Base-by-base conservation (phyloP, 2,329 filamentous ascomycete species). In the Reticulascus tulasneorum region DNA sequence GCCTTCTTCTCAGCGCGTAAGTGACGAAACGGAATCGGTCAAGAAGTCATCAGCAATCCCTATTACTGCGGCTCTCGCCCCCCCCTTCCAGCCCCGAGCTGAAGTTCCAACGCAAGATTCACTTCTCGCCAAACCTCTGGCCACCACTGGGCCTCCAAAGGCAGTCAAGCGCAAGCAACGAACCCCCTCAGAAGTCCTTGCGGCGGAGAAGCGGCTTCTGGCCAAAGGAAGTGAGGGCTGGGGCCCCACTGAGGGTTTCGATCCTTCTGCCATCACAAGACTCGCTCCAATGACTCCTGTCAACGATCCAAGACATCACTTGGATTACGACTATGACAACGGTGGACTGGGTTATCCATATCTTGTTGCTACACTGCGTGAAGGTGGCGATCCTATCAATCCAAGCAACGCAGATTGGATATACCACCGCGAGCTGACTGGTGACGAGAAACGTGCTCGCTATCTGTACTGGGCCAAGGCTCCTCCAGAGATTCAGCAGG, bases 401-500 rank as follows among this genome's bases (percentile, higher is more conserved):
- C 67, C 64, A 17, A 61, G 52, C 18, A 57, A 66, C 19, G 58
- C 55, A 7, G 74, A 78, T 45, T 77, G 77, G 49, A 50, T 66
- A 21, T 82, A 82, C 47, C 59, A 58, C 21, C 69, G 78, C 34
- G 63, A 71, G n/a, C 58, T 82, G 21, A 82, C 71, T 1, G 64
- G 71, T 4, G 76, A 77, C 32, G 79, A 83, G 49, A 58, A 72
- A 29, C 70, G 71, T 35, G 75, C 79, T 44, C 71, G 77, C 28
- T 68, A 73, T 44, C 57, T 79, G 44, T 82, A 79, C 52, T 82
- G 77, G 75, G 76, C 73, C 9, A 71, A 73, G 27, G 69, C 72
- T 12, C 68, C 76, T 26, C 64, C 59, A 20, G 66, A 69, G 45
- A 63, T 66, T 10, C 63, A 71, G 31, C 65, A 61, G 22, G 73